phyloP scores from a whole-genome alignment of 129 eudicot genomes.

The Pseudognaphalium luteoalbum region DNA sequence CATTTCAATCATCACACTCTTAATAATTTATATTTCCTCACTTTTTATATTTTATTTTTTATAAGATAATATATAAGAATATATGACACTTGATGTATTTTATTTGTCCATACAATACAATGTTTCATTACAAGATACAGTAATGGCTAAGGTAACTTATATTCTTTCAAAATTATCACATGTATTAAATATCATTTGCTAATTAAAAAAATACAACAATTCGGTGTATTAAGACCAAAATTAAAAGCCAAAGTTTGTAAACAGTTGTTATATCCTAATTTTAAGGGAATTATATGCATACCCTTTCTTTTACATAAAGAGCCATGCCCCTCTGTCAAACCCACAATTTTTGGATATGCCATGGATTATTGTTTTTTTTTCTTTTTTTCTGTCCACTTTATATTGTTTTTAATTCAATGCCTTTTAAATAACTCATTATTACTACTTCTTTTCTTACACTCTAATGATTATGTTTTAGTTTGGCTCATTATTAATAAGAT shows the following conservation, averaged over 20 bases:
- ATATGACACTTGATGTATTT: not conserved
- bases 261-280: slow-evolving; percentile 23
- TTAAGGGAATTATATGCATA: slow-evolving; percentile 34
- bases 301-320: slow-evolving; percentile 31
- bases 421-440: not conserved
- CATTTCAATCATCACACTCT: slow-evolving; percentile 3
- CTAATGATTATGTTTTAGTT: not conserved
- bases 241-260: slow-evolving; percentile 13
- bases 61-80: not conserved
- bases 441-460: not conserved
- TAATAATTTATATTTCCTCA: not conserved
- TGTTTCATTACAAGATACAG: not conserved
- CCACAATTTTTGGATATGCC: slow-evolving; percentile 31
- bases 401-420: not conserved
- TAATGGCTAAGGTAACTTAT: not conserved
- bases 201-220: not conserved
- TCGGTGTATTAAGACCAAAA: slow-evolving; percentile 19
- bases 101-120: not conserved
- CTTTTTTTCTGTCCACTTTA: not conserved
- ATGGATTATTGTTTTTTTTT: slow-evolving; percentile 31
- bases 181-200: not conserved
- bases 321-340: slow-evolving; percentile 38
- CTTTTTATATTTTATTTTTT: not conserved
- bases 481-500: not conserved
- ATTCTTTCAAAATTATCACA: not conserved